Percentiles rank a stretch among this genome's conserved stretches.
Evolutionary conservation across 2,329 filamentous ascomycete species (phyloP).

Genomic region (Geoglossum cookeanum): DNA sequence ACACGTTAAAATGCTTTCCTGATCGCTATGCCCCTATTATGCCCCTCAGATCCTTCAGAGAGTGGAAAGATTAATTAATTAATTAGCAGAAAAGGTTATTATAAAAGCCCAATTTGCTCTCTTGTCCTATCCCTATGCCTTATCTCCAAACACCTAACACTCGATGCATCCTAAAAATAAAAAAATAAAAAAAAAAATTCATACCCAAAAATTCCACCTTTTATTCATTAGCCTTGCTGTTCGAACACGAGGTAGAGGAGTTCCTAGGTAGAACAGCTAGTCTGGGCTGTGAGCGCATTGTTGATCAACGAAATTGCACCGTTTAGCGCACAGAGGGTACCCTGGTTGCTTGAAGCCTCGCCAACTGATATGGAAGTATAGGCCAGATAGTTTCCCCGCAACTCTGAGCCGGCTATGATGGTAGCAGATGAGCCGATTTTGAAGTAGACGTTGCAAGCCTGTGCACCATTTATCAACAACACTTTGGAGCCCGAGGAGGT

Average conservation of each 20-base stretch:
- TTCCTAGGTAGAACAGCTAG: background rate
- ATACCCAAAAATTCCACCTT: background rate
- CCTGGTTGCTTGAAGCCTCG: background rate
- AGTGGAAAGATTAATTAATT: too few species aligned
- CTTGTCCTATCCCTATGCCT: background rate
- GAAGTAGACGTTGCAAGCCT: slow-evolving; percentile 11
- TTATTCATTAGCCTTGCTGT: background rate
- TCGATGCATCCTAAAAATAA: too few species aligned
- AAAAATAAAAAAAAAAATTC: background rate
- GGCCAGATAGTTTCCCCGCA: slow-evolving; percentile 2
- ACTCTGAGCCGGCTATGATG: background rate
- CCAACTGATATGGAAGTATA: slow-evolving; percentile 1
- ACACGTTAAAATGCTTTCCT: too few species aligned
- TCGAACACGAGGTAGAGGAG: background rate
- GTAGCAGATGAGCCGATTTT: slow-evolving; percentile 9
- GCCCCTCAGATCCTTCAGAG: too few species aligned
- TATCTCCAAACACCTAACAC: background rate
- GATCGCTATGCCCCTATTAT: too few species aligned
- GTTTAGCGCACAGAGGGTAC: background rate
- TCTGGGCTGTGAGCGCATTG: slow-evolving; percentile 1
- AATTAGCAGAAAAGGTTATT: too few species aligned
- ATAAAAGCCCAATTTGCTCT: background rate
- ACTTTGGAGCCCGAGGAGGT: slow-evolving; percentile 6
- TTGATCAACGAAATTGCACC: slow-evolving; percentile 3
- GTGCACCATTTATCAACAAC: slow-evolving; percentile 8